Evolutionary conservation across 495 filamentous ascomycete species (phyloP).

Genomic region (Parathielavia hyrcaniae): DNA sequence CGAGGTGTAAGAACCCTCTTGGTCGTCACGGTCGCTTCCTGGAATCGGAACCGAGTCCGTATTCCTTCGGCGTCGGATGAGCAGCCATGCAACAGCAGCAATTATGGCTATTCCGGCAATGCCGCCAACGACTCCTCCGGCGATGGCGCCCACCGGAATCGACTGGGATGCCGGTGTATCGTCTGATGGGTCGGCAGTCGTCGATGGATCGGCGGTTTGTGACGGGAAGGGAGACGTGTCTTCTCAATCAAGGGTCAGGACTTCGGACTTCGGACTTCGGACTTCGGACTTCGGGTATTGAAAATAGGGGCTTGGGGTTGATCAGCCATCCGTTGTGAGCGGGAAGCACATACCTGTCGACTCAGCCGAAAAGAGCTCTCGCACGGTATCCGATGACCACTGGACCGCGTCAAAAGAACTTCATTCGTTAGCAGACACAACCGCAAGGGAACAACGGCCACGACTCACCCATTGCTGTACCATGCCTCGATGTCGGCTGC

Average conservation of each 20-base stretch:
- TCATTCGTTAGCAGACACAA: neutral
- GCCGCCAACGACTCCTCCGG: conserved; percentile 12
- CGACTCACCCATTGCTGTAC: conserved; percentile 25
- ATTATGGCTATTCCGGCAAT: conserved; percentile 9
- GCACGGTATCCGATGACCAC: conserved; percentile 5
- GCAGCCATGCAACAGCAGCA: neutral
- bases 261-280: too few species aligned
- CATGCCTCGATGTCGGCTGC: conserved; percentile 28
- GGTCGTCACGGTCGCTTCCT: neutral
- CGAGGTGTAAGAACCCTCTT: neutral
- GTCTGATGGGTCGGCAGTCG: neutral
- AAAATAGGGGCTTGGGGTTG: too few species aligned
- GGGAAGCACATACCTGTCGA: conserved; percentile 1
- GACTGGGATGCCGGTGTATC: neutral
- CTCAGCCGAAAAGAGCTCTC: neutral
- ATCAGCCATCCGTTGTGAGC: too few species aligned
- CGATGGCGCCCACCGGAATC: conserved; percentile 8
- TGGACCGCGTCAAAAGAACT: conserved; percentile 3
- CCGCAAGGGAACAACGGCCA: neutral
- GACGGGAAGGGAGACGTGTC: neutral
- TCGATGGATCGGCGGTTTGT: neutral
- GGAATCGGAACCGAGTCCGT: neutral
- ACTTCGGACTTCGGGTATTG: too few species aligned
- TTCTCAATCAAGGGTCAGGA: neutral
- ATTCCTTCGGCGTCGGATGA: conserved; percentile 1